Conservation (phyloP, 2,329 filamentous ascomycete genomes). For the Alternaria arbusti region DNA sequence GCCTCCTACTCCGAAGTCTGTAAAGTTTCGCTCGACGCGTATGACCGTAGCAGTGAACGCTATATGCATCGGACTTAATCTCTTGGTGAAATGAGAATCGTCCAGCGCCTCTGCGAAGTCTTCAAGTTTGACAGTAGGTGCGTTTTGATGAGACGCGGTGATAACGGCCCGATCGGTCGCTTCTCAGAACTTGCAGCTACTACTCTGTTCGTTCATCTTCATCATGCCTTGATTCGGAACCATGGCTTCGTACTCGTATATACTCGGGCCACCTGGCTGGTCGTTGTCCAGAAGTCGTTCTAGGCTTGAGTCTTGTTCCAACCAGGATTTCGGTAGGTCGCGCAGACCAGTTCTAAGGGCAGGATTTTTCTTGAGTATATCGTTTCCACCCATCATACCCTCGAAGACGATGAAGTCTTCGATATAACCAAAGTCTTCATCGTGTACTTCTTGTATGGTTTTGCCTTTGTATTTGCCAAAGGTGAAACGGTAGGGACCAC, state of each 20-base stretch:
- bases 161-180: background rate
- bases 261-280: background rate
- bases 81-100: background rate
- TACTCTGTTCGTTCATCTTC: background rate
- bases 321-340: background rate
- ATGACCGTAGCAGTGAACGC: background rate
- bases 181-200: background rate
- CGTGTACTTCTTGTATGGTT: background rate
- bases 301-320: background rate
- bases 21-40: background rate
- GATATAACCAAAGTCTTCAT: background rate
- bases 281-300: background rate
- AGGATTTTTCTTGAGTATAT: background rate
- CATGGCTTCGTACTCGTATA: background rate
- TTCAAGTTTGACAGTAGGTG: background rate
- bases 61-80: background rate
- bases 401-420: background rate
- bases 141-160: background rate
- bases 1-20: background rate
- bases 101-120: background rate
- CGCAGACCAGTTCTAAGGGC: background rate
- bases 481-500: background rate
- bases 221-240: background rate
- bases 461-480: background rate
- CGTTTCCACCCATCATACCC: background rate